A percentile compares a stretch with the other conserved stretches of the same genome.
phyloP scores from a whole-genome alignment of 225 moss, liverwort and hornwort species.

The Thuidium tamariscinum region DNA sequence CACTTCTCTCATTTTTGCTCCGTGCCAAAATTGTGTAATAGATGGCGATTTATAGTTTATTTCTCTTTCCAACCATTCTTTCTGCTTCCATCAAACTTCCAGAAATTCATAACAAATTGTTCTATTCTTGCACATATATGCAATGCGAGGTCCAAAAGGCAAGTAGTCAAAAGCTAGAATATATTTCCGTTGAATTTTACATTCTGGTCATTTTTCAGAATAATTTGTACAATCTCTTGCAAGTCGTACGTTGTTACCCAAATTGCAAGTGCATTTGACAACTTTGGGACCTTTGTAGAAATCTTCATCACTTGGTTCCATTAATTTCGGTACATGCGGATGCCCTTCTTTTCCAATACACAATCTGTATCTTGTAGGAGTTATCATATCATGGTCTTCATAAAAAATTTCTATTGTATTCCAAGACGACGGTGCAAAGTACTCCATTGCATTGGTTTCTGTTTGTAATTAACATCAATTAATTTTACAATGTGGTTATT shows the following conservation, averaged over 20 bases:
- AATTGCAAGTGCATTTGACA: neutral
- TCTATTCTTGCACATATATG: neutral
- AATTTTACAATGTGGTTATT: neutral
- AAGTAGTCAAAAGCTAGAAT: neutral
- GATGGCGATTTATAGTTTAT: no score
- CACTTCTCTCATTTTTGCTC: no score
- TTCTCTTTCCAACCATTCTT: neutral
- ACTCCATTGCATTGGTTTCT: neutral
- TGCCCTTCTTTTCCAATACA: neutral
- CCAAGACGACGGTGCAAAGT: neutral
- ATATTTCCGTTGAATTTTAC: neutral
- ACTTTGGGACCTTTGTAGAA: neutral
- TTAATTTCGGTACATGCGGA: neutral
- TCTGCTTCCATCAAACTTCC: accelerated
- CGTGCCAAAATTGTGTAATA: no score
- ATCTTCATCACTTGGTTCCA: neutral
- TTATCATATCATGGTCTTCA: neutral
- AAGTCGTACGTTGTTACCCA: accelerated
- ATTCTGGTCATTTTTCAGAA: neutral
- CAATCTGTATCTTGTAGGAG: neutral
- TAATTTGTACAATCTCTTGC: neutral
- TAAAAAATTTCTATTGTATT: neutral
- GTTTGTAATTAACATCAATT: no score
- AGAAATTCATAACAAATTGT: neutral
- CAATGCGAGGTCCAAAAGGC: neutral